Base-by-base conservation (phyloP, 1,139 yeast genomes). In the Yamadazyma diospyri region DNA sequence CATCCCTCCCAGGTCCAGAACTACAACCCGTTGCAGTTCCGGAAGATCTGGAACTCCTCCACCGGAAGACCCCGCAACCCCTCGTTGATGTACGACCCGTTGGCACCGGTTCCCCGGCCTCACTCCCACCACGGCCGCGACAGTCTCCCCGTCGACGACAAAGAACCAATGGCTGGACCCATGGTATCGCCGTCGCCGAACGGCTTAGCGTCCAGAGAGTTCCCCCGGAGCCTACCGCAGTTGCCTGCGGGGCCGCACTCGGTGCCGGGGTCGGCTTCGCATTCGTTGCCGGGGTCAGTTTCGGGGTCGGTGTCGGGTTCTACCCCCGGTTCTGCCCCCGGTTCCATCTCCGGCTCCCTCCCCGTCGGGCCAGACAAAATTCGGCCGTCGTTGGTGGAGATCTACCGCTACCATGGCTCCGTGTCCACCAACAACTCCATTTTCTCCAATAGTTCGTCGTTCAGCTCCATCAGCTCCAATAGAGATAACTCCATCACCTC, bases 331-430 rank as follows among this genome's bases (percentile, higher is more conserved):
- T 16, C 6, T 12, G 5, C 18, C 28, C 11, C 9, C 26, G 15
- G 13, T 25, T 16, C 28, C 28, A 25, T 9, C 16, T 16, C 19
- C 6, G 11, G 16, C n/a, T n/a, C n/a, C n/a, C n/a, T n/a, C n/a
- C n/a, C n/a, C n/a, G n/a, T n/a, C n/a, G n/a, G n/a, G 7, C 3
- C 23, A 9, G 68, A 66, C 20, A 52, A 56, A 28, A 43, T 69
- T 29, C 55, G 76, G 33, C 74, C 75, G 0, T 66, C 74, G 2
- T 51, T 70, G 26, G 47, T 64, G 24, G 76, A 70, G 40, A 45
- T 67, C 25, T 68, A 69, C 27, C 42, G 38, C 32, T 36, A 30
- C 15, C 45, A 45, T 6, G 48, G 41, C 30, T 36, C 48, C n/a
- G 20, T 27, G 18, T 53, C 67, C 2, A 55, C 64, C 21, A 53